phyloP scores from a whole-genome alignment of 2,329 filamentous ascomycete genomes.

The Fusarium nurragi region DNA sequence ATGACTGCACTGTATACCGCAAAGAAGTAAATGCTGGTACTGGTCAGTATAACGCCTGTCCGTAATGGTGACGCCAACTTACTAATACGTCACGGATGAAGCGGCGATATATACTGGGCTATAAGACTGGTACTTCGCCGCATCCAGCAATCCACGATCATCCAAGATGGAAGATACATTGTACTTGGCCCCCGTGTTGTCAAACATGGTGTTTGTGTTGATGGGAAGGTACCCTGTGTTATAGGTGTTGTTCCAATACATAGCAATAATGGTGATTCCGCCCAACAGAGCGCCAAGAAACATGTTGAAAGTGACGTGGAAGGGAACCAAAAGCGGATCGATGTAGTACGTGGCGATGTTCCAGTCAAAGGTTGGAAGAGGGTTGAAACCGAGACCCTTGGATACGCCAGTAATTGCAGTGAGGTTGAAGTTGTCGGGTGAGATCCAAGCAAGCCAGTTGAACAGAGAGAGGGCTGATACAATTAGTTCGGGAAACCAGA shows the following conservation, averaged over 20 bases:
- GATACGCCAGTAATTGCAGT: slow-evolving; percentile 55
- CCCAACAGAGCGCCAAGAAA: slow-evolving; percentile 49
- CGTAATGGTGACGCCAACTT: accelerated
- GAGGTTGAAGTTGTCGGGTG: slow-evolving; percentile 54
- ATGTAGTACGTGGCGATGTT: slow-evolving; percentile 47
- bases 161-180: slow-evolving; percentile 57
- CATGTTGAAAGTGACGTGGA: slow-evolving; percentile 52
- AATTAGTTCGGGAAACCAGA: slow-evolving; percentile 40
- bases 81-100: slow-evolving; percentile 37
- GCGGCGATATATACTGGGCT: slow-evolving; percentile 47
- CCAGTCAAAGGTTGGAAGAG: slow-evolving; percentile 61
- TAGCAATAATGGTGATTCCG: slow-evolving; percentile 53
- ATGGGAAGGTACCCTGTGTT: slow-evolving; percentile 59
- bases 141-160: slow-evolving; percentile 45
- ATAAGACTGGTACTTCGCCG: slow-evolving; percentile 50
- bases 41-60: background rate
- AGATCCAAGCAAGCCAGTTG: slow-evolving; percentile 66
- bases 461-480: slow-evolving; percentile 49
- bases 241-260: slow-evolving; percentile 57
- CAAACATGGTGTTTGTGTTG: slow-evolving; percentile 58
- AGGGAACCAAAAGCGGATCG: slow-evolving; percentile 47
- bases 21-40: slow-evolving; percentile 32
- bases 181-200: slow-evolving; percentile 55
- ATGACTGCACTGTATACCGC: slow-evolving; percentile 48
- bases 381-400: slow-evolving; percentile 58